phyloP scores from a whole-genome alignment of 2,329 filamentous ascomycete genomes.

The Zymoseptoria ardabiliae region DNA sequence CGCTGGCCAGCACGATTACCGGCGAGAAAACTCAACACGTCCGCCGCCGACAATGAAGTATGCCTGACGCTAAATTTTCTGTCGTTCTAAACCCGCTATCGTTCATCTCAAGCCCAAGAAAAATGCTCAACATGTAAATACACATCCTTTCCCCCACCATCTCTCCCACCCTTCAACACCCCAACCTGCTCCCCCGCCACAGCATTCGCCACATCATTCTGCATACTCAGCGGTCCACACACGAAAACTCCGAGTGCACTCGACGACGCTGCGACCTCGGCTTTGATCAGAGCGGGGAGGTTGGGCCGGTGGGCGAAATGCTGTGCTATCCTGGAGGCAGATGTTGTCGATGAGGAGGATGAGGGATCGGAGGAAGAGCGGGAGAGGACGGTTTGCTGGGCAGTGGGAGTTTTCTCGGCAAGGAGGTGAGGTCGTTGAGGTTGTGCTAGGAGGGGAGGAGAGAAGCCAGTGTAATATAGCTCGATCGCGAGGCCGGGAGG shows the following conservation, averaged over 20 bases:
- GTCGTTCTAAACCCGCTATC: too few species aligned
- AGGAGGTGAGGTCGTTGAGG: background rate
- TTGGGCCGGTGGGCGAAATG: slow-evolving; percentile 29
- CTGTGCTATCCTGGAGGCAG: background rate
- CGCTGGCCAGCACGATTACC: too few species aligned
- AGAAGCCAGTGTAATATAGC: slow-evolving; percentile 13
- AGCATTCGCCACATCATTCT: slow-evolving; percentile 42
- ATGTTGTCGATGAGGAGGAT: background rate
- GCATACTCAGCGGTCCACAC: slow-evolving; percentile 41
- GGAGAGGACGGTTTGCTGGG: background rate
- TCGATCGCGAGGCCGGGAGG: slow-evolving; percentile 11
- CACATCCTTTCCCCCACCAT: slow-evolving; percentile 18
- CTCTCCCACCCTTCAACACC: slow-evolving; percentile 27
- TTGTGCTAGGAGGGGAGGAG: slow-evolving; percentile 1
- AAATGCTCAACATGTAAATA: slow-evolving; percentile 45
- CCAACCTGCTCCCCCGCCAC: slow-evolving; percentile 36
- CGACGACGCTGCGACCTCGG: slow-evolving; percentile 16
- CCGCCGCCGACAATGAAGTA: too few species aligned
- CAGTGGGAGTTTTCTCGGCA: background rate
- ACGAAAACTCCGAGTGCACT: slow-evolving; percentile 31
- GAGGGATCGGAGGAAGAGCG: slow-evolving; percentile 7
- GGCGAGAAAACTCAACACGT: too few species aligned
- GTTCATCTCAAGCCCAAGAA: slow-evolving; percentile 37
- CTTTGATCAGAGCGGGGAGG: slow-evolving; percentile 24
- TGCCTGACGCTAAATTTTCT: too few species aligned